These are phyloP conservation scores for Talaromyces islandicus DNA, from an alignment of 2,329 filamentous ascomycete species.

Conservation along the genomic window DNA sequence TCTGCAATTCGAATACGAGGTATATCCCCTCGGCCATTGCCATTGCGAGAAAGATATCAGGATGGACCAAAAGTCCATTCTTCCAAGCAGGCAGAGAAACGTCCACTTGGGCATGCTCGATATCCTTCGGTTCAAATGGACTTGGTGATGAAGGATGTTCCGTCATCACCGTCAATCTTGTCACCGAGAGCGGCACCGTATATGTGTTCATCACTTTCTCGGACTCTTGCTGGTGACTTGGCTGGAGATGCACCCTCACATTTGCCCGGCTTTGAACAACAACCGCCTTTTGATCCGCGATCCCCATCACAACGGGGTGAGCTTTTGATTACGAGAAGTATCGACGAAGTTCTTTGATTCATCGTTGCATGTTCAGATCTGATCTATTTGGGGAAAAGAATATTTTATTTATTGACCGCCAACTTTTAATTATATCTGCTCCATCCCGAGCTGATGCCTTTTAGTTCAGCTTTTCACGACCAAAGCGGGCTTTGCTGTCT, in stretches of 20 bases:
- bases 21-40: constrained; percentile 31
- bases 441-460: background rate
- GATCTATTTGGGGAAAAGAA: constrained; percentile 3
- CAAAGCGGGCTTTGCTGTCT: constrained; percentile 38
- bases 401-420: background rate
- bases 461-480: constrained; percentile 21
- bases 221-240: constrained; percentile 28
- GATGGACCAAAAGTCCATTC: constrained; percentile 11
- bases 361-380: background rate
- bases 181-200: constrained; percentile 42
- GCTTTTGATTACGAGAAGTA: constrained; percentile 39
- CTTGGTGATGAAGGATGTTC: constrained; percentile 32
- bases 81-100: constrained; percentile 7
- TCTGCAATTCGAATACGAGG: constrained; percentile 21
- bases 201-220: constrained; percentile 32
- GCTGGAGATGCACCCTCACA: constrained; percentile 15
- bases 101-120: constrained; percentile 6
- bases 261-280: constrained; percentile 14
- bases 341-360: constrained; percentile 39
- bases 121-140: constrained; percentile 27
- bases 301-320: constrained; percentile 35
- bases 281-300: constrained; percentile 28
- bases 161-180: constrained; percentile 33
- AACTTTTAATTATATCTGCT: constrained; percentile 13
- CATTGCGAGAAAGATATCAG: constrained; percentile 32